Conservation (phyloP, 1,139 yeast species). For the Zygosaccharomyces sapae region DNA sequence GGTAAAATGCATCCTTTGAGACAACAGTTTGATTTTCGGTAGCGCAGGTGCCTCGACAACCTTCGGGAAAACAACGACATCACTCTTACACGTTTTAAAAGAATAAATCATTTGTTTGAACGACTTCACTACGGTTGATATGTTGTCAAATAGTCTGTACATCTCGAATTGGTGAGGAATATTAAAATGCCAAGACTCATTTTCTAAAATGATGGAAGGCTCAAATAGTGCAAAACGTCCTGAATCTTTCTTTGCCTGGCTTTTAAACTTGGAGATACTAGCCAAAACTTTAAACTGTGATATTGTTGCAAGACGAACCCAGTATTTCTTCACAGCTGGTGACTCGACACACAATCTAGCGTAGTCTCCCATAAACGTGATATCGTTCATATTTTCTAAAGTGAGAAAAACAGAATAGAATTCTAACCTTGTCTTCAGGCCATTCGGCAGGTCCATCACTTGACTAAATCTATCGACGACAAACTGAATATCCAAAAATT, state of each 20-base stretch:
- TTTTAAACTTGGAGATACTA: constrained; percentile 31
- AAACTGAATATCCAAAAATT: constrained; percentile 25
- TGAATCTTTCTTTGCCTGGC: constrained; percentile 30
- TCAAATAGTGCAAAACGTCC: constrained; percentile 41
- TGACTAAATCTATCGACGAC: constrained; percentile 29
- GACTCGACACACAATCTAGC: constrained; percentile 52
- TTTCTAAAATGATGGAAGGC: constrained; percentile 40
- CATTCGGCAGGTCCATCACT: constrained; percentile 43
- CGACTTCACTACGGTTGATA: constrained; percentile 52
- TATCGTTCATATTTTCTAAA: constrained; percentile 18
- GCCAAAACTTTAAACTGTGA: constrained; percentile 37
- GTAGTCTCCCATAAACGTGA: constrained; percentile 36
- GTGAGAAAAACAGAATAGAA: constrained; percentile 31
- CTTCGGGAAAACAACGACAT: constrained; percentile 39
- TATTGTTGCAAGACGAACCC: constrained; percentile 49
- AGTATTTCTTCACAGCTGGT: constrained; percentile 44
- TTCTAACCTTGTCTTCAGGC: constrained; percentile 49
- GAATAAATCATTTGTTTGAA: constrained; percentile 52
- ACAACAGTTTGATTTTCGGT: constrained; percentile 49
- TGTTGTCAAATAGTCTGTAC: constrained; percentile 57
- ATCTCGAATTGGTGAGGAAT: constrained; percentile 52
- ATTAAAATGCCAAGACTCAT: constrained; percentile 39
- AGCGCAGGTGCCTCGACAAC: constrained; percentile 40
- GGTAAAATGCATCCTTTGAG: constrained; percentile 45
- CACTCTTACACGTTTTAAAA: constrained; percentile 41